These are phyloP conservation scores for Pseudocercospora crystallina DNA, from an alignment of 2,329 filamentous ascomycete genomes.

Conservation along the genomic window DNA sequence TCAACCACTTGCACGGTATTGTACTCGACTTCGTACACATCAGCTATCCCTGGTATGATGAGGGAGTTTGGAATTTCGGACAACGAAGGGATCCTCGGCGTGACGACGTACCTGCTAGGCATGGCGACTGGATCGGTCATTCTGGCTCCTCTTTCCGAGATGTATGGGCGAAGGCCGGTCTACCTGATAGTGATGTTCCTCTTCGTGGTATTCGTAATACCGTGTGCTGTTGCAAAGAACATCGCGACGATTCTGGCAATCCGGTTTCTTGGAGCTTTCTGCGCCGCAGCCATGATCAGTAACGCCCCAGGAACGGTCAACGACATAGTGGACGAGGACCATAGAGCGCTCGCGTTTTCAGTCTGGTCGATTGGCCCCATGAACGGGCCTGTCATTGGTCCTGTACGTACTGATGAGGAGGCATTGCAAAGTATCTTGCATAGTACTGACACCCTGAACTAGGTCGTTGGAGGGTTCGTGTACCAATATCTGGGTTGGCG, in stretches of 20 bases:
- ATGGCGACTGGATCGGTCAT: slow-evolving; percentile 70
- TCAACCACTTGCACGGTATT: slow-evolving; percentile 59
- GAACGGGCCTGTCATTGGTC: slow-evolving; percentile 56
- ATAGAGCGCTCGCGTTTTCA: slow-evolving; percentile 77
- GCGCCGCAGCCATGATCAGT: slow-evolving; percentile 75
- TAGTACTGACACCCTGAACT: slow-evolving; percentile 58
- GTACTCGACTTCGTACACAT: slow-evolving; percentile 78
- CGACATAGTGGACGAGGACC: slow-evolving; percentile 78
- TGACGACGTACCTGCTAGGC: slow-evolving; percentile 77
- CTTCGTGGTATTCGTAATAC: slow-evolving; percentile 70
- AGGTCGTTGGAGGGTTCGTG: slow-evolving; percentile 78
- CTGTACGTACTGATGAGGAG: slow-evolving; percentile 25
- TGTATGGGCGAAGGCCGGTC: slow-evolving; percentile 66
- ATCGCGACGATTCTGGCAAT: slow-evolving; percentile 68
- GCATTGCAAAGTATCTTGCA: background rate
- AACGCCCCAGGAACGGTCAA: slow-evolving; percentile 81
- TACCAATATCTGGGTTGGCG: slow-evolving; percentile 79
- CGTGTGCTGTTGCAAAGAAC: slow-evolving; percentile 68
- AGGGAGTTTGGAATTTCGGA: slow-evolving; percentile 62
- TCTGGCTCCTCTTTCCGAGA: slow-evolving; percentile 71
- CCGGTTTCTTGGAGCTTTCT: slow-evolving; percentile 72
- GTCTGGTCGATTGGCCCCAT: slow-evolving; percentile 82
- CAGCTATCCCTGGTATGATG: slow-evolving; percentile 64
- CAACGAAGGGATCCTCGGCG: slow-evolving; percentile 68
- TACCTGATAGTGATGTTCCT: slow-evolving; percentile 65